These are phyloP conservation scores for Phoma herbarum DNA, from an alignment of 2,329 filamentous ascomycete genomes.

Conservation along the genomic window DNA sequence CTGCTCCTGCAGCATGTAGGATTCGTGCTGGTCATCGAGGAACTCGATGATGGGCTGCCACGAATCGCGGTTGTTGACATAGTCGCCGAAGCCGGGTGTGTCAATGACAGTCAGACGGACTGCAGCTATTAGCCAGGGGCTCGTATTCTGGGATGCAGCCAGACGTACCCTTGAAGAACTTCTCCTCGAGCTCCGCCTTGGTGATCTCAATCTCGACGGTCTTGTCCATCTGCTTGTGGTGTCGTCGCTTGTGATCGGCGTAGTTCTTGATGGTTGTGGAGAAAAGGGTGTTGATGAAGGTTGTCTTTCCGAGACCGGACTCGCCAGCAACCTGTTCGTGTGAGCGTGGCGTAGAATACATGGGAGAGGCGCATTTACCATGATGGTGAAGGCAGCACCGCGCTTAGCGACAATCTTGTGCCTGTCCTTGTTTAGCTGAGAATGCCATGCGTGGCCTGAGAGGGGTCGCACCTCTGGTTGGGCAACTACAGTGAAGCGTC, in stretches of 20 bases:
- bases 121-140: constrained; percentile 54
- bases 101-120: constrained; percentile 99
- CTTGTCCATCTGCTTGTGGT: constrained; percentile 99
- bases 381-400: constrained; percentile 98
- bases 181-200: constrained; percentile 99
- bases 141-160: not conserved
- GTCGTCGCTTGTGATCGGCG: constrained; percentile 98
- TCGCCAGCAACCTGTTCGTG: constrained; percentile 86
- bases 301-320: constrained; percentile 98
- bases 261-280: constrained; percentile 99
- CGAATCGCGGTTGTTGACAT: constrained; percentile 99
- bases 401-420: constrained; percentile 81
- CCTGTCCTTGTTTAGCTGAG: constrained; percentile 55
- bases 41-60: constrained; percentile 99
- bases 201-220: constrained; percentile 99
- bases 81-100: constrained; percentile 98
- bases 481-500: constrained; percentile 62
- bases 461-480: constrained; percentile 68
- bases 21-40: constrained; percentile 99
- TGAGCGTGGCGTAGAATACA: not conserved
- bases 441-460: constrained; percentile 26
- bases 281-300: constrained; percentile 99
- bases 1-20: constrained; percentile 99
- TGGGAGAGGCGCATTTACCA: constrained; percentile 68
- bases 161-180: constrained; percentile 96